Percentiles rank a stretch among this genome's conserved stretches.
Evolutionary conservation across 129 eudicot genomes (phyloP).

Genomic region (Artemisia annua): DNA sequence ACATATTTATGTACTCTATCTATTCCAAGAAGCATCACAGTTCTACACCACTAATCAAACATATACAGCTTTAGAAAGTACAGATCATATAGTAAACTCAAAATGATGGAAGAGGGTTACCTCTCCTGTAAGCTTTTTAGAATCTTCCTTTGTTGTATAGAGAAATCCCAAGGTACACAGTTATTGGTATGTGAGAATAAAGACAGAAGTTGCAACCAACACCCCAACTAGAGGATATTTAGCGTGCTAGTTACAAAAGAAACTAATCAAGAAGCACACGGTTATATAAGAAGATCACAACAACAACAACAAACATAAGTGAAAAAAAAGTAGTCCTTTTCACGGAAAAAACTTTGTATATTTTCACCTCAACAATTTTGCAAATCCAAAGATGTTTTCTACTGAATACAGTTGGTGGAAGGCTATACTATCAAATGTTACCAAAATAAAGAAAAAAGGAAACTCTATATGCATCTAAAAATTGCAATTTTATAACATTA

Average conservation of each 20-base stretch:
- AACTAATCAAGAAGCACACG: neutral
- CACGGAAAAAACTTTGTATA: slow-evolving; percentile 18
- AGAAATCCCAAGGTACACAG: neutral
- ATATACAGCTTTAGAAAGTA: neutral
- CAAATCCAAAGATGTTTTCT: slow-evolving; percentile 35
- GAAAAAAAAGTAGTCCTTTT: neutral
- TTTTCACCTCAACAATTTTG: slow-evolving; percentile 35
- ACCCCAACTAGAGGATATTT: neutral
- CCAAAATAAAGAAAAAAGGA: slow-evolving; percentile 1
- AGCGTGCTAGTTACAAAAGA: neutral
- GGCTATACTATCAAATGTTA: slow-evolving; percentile 29
- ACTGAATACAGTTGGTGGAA: slow-evolving; percentile 36
- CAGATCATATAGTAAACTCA: neutral
- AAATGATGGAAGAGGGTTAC: slow-evolving; percentile 4
- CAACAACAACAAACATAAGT: neutral
- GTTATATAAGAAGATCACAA: neutral
- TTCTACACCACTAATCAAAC: neutral
- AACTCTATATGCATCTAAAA: slow-evolving; percentile 38
- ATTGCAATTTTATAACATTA: slow-evolving; percentile 16
- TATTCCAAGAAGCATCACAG: too few species aligned
- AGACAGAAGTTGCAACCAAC: neutral
- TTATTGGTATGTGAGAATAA: neutral
- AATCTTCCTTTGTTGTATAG: neutral
- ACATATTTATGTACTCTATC: too few species aligned
- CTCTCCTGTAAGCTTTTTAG: neutral